Base-by-base conservation (phyloP, 2,329 filamentous ascomycete genomes). In the Exophiala sideris region DNA sequence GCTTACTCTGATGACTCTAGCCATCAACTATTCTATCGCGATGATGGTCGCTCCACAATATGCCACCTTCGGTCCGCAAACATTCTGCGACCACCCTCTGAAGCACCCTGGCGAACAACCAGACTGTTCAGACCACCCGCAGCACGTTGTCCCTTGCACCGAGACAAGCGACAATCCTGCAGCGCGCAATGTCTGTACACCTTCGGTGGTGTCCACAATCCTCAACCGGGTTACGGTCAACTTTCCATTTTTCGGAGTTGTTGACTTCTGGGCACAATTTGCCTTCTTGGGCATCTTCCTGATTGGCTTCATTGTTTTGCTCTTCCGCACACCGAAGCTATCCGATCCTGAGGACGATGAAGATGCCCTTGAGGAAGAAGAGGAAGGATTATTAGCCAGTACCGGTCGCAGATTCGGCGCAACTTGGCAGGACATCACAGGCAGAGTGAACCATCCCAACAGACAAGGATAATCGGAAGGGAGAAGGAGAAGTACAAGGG, bases 21-120 rank as follows among this genome's bases (percentile, higher is more conserved):
- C 89, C 33, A 87, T 95, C 71, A 96, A 97, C 74, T 99, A 97
- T 70, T 84, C 89, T 7, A 77, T 97, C 39, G 87, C 89, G 53
- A 96, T 95, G 87, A 79, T 97, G 58, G 84, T 96, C n/a, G 94
- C 91, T 5, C 94, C 94, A 1, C 91, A 97, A 67, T 99, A 99
- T 69, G 84, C 92, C 44, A 95, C 87, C 50, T 99, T 90, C 68
- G 94, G 94, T 46, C 90, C 91, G 0, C 94, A 99, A 71, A 96
- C 88, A 1, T 96, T 91, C 75, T 99, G 94, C 73, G 86, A 90
- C 64, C 84, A 87, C 59, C 78, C 84, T 33, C 80, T 85, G 2
- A 76, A 75, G 35, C 76, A 81, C 53, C 79, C 82, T 0, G 84
- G 83, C 52, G 79, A 81, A 59, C 83, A 85, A 63, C 87, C 89